Evolutionary conservation across 2,329 filamentous ascomycete genomes (phyloP), one percentile per base, ranked within the genome.

Genomic region (Penicillium expansum): DNA sequence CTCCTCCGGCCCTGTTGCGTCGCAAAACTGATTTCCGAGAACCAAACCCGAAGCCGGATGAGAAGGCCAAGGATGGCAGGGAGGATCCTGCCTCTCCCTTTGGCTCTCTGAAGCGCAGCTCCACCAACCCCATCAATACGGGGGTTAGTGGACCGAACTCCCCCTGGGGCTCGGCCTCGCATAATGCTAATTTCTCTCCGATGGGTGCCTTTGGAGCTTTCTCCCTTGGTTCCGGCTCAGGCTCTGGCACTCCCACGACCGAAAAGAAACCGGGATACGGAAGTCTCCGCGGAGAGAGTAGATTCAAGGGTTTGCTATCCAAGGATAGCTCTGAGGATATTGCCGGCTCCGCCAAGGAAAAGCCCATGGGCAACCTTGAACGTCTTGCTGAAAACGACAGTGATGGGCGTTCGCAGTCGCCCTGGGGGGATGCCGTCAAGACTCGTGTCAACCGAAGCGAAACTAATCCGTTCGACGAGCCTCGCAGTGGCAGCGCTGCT

Each of bases 181-280:
- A 84, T 53, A 80, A 80, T 48, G 82, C 87, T 42, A 83, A 85
- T 13, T 85, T 90, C 65, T 83, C 87, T 7, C 85, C 86, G 2
- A 89, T 92, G 80, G 92, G 93, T 33, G 87, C 87, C 22, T 99
- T 99, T 75, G 93, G 93, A 11, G 94, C 87, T 67, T 97, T 97
- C 73, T 87, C 89, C n/a, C 74, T 95, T 51, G 78, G 76, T 13
- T 74, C 71, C 37, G 75, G 77, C 47, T 77, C 79, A 30, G 75
- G 77, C 47, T 77, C 79, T 33, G 80, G 82, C 33, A 79, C 83
- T 18, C 76, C 82, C 7, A 75, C 80, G 8, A 78, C 82, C 4
- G 91, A 96, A 53, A 96, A 94, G 77, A 86, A 90, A 65, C 70
- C 83, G 29, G 81, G 82, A 10, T 84, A 88, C 67, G 87, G 86